Evolutionary conservation across 805 yeast species (phyloP).

Genomic region (Candida andamanensis): DNA sequence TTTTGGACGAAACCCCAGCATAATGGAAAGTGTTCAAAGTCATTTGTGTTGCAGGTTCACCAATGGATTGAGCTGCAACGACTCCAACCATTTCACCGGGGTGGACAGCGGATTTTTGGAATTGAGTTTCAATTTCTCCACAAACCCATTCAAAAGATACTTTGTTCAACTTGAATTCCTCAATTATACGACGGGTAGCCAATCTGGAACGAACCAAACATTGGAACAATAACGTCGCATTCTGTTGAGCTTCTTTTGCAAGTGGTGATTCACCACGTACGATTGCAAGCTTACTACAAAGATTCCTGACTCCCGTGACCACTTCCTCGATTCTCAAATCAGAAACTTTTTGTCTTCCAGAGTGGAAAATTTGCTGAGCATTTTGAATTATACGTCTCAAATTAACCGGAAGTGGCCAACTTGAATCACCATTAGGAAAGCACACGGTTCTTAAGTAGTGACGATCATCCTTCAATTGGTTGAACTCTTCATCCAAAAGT

Average conservation of each 20-base stretch:
- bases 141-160: slow-evolving; percentile 93
- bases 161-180: slow-evolving; percentile 80
- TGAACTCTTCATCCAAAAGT: slow-evolving; percentile 76
- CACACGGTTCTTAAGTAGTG: slow-evolving; percentile 69
- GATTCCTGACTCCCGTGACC: slow-evolving; percentile 61
- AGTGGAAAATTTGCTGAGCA: slow-evolving; percentile 94
- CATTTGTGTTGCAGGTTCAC: slow-evolving; percentile 99
- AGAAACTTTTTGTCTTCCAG: slow-evolving; percentile 84
- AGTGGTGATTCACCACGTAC: slow-evolving; percentile 77
- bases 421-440: slow-evolving; percentile 89
- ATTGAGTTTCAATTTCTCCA: slow-evolving; percentile 91
- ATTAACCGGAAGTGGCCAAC: slow-evolving; percentile 97
- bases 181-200: slow-evolving; percentile 84
- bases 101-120: slow-evolving; percentile 84
- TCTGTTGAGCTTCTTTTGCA: slow-evolving; percentile 79
- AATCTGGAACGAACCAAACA: slow-evolving; percentile 89
- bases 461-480: slow-evolving; percentile 75
- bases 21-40: slow-evolving; percentile 95
- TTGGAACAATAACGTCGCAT: slow-evolving; percentile 87
- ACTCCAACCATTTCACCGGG: slow-evolving; percentile 99
- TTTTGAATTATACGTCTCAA: slow-evolving; percentile 94
- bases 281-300: slow-evolving; percentile 65
- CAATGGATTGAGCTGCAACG: slow-evolving; percentile 94
- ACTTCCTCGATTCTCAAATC: slow-evolving; percentile 84
- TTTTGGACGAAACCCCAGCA: slow-evolving; percentile 96